A percentile compares a stretch with the other conserved stretches of the same genome.
These are phyloP conservation scores for Plectosphaerella sp. DNA, from an alignment of 2,329 filamentous ascomycete species.

Conservation along the genomic window DNA sequence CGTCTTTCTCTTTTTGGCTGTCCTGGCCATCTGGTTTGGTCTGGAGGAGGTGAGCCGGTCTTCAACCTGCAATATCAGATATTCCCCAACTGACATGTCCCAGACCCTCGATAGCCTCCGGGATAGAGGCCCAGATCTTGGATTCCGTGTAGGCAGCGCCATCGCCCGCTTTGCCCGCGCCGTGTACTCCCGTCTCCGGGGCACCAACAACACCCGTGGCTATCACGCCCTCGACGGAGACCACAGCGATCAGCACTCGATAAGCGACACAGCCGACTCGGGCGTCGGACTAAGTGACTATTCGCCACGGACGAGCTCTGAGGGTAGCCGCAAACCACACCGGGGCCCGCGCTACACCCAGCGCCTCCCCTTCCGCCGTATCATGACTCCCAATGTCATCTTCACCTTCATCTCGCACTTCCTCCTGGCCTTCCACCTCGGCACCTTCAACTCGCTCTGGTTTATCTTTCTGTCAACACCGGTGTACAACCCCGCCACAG, in stretches of 20 bases:
- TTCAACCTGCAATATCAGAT: neutral
- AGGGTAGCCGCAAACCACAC: conserved; percentile 4
- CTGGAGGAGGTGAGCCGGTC: conserved; percentile 40
- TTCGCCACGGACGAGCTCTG: neutral
- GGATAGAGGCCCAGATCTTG: conserved; percentile 33
- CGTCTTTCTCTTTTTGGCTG: conserved; percentile 37
- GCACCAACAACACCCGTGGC: conserved; percentile 7
- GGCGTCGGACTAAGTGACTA: conserved; percentile 20
- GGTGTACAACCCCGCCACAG: conserved; percentile 41
- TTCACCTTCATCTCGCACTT: conserved; percentile 60
- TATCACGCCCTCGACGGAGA: conserved; percentile 26
- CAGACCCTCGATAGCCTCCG: conserved; percentile 43
- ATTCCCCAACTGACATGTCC: neutral
- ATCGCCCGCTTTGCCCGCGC: conserved; percentile 23
- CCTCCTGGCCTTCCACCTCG: conserved; percentile 68
- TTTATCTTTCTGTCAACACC: conserved; percentile 74
- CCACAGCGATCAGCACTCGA: conserved; percentile 19
- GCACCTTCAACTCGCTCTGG: conserved; percentile 72
- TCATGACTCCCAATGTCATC: conserved; percentile 51
- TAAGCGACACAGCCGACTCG: conserved; percentile 16
- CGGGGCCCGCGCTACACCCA: conserved; percentile 34
- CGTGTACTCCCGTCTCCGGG: conserved; percentile 12
- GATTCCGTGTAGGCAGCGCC: conserved; percentile 32
- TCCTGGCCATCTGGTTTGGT: conserved; percentile 41
- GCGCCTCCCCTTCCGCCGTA: conserved; percentile 45